A percentile compares a stretch with the other conserved stretches of the same genome.
Conservation (phyloP, 2,329 filamentous ascomycete genomes). For the Ampelomyces quisqualis region DNA sequence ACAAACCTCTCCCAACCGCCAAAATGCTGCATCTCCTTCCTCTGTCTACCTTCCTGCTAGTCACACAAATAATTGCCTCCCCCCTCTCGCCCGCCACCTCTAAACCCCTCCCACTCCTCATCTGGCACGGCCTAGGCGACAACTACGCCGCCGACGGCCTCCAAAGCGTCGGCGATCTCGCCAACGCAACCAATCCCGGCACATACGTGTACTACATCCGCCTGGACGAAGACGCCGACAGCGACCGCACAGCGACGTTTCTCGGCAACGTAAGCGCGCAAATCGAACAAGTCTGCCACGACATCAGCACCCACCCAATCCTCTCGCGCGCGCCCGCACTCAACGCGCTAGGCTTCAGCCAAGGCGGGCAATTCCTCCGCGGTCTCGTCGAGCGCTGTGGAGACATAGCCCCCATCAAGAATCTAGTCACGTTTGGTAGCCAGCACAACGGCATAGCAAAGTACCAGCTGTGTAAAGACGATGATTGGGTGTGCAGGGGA, state of each 20-base stretch:
- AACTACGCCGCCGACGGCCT: conserved; percentile 76
- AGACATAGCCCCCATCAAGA: conserved; percentile 65
- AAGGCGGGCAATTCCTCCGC: conserved; percentile 94
- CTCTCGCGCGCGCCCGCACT: conserved; percentile 78
- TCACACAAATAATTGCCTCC: conserved; percentile 16
- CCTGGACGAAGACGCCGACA: conserved; percentile 63
- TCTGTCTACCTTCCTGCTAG: conserved; percentile 24
- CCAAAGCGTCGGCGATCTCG: conserved; percentile 67
- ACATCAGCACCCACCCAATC: conserved; percentile 73
- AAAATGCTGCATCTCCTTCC: conserved; percentile 26
- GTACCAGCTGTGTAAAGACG: conserved; percentile 70
- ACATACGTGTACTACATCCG: conserved; percentile 81
- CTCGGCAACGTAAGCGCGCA: conserved; percentile 85
- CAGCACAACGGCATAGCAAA: conserved; percentile 90
- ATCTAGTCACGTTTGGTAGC: conserved; percentile 82
- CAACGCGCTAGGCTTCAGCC: conserved; percentile 91
- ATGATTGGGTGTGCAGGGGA: conserved; percentile 78
- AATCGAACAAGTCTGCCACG: conserved; percentile 72
- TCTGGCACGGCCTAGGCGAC: conserved; percentile 90
- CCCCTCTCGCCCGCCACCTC: conserved; percentile 11
- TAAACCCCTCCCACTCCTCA: conserved; percentile 72
- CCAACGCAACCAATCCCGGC: conserved; percentile 71
- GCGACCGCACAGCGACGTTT: conserved; percentile 82
- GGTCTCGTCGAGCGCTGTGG: conserved; percentile 89
- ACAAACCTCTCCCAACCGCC: conserved; percentile 5